Conservation (phyloP, 2,329 filamentous ascomycete species). For the Exophiala sideris region DNA sequence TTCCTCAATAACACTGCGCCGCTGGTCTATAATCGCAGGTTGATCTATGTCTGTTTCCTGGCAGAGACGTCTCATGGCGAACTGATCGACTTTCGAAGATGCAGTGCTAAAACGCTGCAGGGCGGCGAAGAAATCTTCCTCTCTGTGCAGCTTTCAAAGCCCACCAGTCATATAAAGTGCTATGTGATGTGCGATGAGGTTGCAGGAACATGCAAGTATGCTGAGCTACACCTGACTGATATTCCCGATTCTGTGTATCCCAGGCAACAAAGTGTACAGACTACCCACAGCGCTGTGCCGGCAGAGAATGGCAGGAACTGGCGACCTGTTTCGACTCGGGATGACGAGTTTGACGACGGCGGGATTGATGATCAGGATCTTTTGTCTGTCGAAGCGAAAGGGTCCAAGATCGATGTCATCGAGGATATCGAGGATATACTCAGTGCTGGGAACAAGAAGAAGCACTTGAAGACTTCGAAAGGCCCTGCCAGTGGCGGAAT, state of each 20-base stretch:
- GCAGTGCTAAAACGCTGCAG: conserved; percentile 63
- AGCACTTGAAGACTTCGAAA: conserved; percentile 25
- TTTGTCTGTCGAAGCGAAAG: conserved; percentile 40
- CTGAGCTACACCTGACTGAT: conserved; percentile 48
- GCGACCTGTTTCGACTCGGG: not conserved
- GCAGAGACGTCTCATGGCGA: conserved; percentile 67
- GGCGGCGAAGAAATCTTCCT: conserved; percentile 60
- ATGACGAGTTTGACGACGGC: conserved; percentile 52
- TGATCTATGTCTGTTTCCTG: conserved; percentile 69
- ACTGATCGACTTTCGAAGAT: conserved; percentile 65
- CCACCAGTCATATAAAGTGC: conserved; percentile 60
- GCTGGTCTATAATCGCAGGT: conserved; percentile 60
- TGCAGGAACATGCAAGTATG: conserved; percentile 57
- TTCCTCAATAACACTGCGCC: conserved; percentile 66
- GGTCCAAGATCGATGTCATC: conserved; percentile 55
- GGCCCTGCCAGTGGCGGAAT: conserved; percentile 8
- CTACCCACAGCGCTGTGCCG: conserved; percentile 2
- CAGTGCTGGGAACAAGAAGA: conserved; percentile 3
- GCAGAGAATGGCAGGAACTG: conserved; percentile 20
- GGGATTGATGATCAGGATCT: conserved; percentile 54
- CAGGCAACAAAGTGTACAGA: conserved; percentile 19
- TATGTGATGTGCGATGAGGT: conserved; percentile 83
- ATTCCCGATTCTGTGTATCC: conserved; percentile 48
- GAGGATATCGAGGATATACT: conserved; percentile 31
- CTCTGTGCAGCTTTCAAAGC: conserved; percentile 52